Evolutionary conservation across 495 filamentous ascomycete genomes (phyloP).

Genomic region (Neurospora sp.): DNA sequence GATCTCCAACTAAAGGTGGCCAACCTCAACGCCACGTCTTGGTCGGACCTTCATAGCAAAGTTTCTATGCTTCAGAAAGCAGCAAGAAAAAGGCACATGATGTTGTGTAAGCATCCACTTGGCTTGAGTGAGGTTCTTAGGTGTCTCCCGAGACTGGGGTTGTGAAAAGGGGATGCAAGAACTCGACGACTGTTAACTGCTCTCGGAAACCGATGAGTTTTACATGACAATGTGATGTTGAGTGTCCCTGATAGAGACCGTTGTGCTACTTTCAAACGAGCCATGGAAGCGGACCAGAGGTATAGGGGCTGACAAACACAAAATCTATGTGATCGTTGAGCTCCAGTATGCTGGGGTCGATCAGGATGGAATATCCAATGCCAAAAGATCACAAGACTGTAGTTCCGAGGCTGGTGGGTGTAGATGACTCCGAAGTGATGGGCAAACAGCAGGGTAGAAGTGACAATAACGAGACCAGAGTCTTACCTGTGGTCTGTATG

Average conservation of each 20-base stretch:
- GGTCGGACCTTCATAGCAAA: no score
- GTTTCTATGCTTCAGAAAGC: not conserved
- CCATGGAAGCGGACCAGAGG: not conserved
- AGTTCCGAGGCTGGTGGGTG: not conserved
- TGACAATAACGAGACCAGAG: not conserved
- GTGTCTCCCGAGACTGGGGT: not conserved
- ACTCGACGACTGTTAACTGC: not conserved
- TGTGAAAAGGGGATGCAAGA: not conserved
- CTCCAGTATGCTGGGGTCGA: not conserved
- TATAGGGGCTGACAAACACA: not conserved
- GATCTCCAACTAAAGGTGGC: no score
- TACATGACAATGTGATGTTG: not conserved
- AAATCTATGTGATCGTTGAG: not conserved
- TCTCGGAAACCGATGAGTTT: not conserved
- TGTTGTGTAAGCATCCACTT: not conserved
- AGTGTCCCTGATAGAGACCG: not conserved
- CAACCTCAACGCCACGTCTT: no score
- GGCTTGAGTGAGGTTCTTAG: not conserved
- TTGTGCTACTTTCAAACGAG: not conserved
- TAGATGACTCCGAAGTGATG: not conserved
- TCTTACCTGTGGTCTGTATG: not conserved
- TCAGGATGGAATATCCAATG: not conserved
- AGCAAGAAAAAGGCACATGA: not conserved
- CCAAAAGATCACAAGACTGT: not conserved
- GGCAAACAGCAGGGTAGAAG: not conserved